Base-by-base conservation (phyloP, 805 yeast species). In the Candida lessepsii region DNA sequence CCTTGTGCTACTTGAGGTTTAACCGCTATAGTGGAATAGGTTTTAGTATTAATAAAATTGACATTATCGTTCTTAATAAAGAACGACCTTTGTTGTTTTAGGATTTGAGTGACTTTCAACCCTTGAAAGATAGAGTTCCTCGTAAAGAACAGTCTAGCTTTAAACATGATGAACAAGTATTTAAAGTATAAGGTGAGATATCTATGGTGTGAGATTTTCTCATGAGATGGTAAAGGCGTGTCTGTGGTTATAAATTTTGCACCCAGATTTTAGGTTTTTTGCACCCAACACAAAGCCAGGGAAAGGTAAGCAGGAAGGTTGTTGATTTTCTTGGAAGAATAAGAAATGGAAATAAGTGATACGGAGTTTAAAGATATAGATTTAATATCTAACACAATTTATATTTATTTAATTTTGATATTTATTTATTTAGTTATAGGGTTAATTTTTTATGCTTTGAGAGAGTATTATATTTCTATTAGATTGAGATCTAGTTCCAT, bases 121-220 rank as follows among this genome's bases (percentile, higher is more conserved):
- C 59, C 61, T 44, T 73, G 53, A 25, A 78, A 72, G 17, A 75
- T 61, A 3, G 75, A 51, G 60, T 80, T 81, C 53, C 67, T 70
- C 45, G 79, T 67, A 58, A 81, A 80, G 65, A 75, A 80, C 59
- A 78, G 76, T 65, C 75, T 73, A 5, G 80, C 65, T 53, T 71
- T 71, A 33, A 78, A 71, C 35, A 80, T 58, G 50, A 42, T 53
- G 14, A 21, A 3, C 11, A 25, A 11, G 29, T 26, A 10, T 21
- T 28, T 25, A 4, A 15, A 29, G 23, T 3, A 21, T 20, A 20
- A 7, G 23, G 23, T 9, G 6, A 9, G n/a, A n/a, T n/a, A 26
- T n/a, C 7, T n/a, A 13, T 41, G 37, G 31, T 16, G 30, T 24
- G 31, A 19, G 40, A 28, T n/a, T 16, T 19, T 25, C 16, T 16